phyloP scores from a whole-genome alignment of 208 protist species.

The Trypanosomatidae sp. region DNA sequence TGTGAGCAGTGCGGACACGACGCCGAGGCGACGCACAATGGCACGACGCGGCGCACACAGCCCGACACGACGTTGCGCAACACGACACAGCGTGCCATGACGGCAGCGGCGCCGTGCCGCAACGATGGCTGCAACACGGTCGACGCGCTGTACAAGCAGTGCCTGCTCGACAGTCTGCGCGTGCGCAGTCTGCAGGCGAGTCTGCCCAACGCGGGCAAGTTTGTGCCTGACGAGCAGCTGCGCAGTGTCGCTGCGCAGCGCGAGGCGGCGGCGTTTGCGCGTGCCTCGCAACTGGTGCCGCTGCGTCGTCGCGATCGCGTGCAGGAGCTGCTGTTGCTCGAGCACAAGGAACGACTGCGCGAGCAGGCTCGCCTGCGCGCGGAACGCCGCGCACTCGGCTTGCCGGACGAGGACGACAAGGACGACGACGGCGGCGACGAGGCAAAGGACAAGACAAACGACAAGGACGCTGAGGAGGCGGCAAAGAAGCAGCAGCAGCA shows the following conservation, averaged over 20 bases:
- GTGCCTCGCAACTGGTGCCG: conserved; percentile 41
- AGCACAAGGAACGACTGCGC: conserved; percentile 56
- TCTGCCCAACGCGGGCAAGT: conserved; percentile 46
- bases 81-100: too few species aligned
- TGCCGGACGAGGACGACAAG: conserved; percentile 22
- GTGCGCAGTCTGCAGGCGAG: conserved; percentile 41
- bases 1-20: conserved; percentile 56
- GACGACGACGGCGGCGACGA: conserved; percentile 1
- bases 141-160: conserved; percentile 68
- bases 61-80: too few species aligned
- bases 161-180: conserved; percentile 37
- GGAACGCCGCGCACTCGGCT: conserved; percentile 30
- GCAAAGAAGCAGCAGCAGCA: too few species aligned
- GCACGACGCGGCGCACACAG: too few species aligned
- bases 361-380: conserved; percentile 39
- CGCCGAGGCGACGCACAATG: conserved; percentile 8
- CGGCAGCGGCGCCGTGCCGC: too few species aligned
- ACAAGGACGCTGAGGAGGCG: background rate
- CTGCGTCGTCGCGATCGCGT: conserved; percentile 79
- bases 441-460: background rate
- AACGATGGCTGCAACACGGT: too few species aligned
- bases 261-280: conserved; percentile 40
- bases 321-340: conserved; percentile 75
- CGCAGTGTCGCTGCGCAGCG: conserved; percentile 54
- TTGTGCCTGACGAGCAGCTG: conserved; percentile 74